phyloP scores from a whole-genome alignment of 2,329 filamentous ascomycete species.

The Monosporascus sp. region DNA sequence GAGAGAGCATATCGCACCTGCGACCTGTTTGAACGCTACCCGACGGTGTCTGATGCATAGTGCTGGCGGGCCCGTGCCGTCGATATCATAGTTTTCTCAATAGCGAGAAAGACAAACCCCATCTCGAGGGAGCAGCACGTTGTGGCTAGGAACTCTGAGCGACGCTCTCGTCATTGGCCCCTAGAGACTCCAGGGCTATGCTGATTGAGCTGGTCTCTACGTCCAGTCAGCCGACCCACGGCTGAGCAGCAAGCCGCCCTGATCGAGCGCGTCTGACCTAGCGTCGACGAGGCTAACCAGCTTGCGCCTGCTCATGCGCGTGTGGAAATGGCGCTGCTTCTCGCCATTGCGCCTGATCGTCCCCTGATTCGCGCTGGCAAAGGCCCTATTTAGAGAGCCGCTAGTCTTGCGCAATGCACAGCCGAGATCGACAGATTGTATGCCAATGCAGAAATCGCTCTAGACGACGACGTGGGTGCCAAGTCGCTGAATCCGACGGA shows the following conservation, averaged over 20 bases:
- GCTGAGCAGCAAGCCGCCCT: constrained; percentile 15
- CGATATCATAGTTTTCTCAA: constrained; percentile 28
- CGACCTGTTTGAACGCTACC: constrained; percentile 21
- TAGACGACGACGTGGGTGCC: constrained; percentile 2
- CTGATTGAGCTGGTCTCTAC: constrained; percentile 14
- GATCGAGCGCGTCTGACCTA: constrained; percentile 19
- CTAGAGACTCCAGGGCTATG: constrained; percentile 17
- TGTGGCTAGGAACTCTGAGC: constrained; percentile 9
- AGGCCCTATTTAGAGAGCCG: constrained; percentile 15
- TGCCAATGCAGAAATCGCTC: constrained; percentile 5
- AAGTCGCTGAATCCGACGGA: background rate
- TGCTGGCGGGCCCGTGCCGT: constrained; percentile 22
- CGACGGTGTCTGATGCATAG: constrained; percentile 19
- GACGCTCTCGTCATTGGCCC: constrained; percentile 15
- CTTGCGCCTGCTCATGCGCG: constrained; percentile 15
- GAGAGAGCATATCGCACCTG: constrained; percentile 18
- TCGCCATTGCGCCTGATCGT: constrained; percentile 7
- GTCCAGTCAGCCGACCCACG: background rate
- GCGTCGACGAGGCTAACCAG: constrained; percentile 16
- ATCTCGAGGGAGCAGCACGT: constrained; percentile 24
- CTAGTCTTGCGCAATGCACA: constrained; percentile 14
- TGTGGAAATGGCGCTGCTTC: constrained; percentile 17
- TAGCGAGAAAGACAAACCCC: constrained; percentile 26
- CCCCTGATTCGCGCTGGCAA: constrained; percentile 18
- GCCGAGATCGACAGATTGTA: constrained; percentile 19